These are phyloP conservation scores for Lepraria neglecta DNA, from an alignment of 495 filamentous ascomycete species.

Conservation along the genomic window DNA sequence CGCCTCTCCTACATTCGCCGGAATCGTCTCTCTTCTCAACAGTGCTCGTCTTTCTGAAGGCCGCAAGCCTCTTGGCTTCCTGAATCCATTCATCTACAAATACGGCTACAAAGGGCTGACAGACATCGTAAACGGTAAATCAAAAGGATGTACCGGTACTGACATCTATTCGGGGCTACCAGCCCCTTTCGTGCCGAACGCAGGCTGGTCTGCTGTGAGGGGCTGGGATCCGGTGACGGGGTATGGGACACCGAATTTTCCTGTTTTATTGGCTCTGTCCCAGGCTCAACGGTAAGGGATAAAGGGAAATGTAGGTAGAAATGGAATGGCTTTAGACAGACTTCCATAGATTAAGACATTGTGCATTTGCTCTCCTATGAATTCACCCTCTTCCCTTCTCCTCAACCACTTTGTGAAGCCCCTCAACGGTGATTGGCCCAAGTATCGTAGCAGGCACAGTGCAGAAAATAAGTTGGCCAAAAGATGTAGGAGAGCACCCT, in stretches of 20 bases:
- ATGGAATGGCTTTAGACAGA: too few relatives aligned
- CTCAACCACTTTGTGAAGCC: too few relatives aligned
- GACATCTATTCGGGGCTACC: neutral
- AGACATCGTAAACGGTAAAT: slow-evolving; percentile 41
- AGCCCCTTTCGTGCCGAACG: neutral
- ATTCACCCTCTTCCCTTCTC: too few relatives aligned
- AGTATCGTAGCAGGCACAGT: too few relatives aligned
- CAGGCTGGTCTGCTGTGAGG: neutral
- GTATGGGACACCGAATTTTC: slow-evolving; percentile 35
- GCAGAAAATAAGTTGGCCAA: too few relatives aligned
- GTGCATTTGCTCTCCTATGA: too few relatives aligned
- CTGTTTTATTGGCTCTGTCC: neutral
- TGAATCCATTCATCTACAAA: slow-evolving; percentile 67
- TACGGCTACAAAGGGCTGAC: slow-evolving; percentile 46
- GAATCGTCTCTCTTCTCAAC: slow-evolving; percentile 47
- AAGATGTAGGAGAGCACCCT: too few relatives aligned
- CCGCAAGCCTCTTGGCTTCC: slow-evolving; percentile 55
- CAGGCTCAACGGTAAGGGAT: neutral
- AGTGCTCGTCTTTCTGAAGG: slow-evolving; percentile 51
- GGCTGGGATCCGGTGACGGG: slow-evolving; percentile 25
- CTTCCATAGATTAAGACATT: too few relatives aligned
- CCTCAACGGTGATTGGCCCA: too few relatives aligned
- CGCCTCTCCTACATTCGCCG: neutral
- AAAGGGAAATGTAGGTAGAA: neutral
- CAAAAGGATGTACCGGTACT: neutral